Base-by-base conservation (phyloP, 192 early-diverging fungal genomes). In the Coemansia sp. region DNA sequence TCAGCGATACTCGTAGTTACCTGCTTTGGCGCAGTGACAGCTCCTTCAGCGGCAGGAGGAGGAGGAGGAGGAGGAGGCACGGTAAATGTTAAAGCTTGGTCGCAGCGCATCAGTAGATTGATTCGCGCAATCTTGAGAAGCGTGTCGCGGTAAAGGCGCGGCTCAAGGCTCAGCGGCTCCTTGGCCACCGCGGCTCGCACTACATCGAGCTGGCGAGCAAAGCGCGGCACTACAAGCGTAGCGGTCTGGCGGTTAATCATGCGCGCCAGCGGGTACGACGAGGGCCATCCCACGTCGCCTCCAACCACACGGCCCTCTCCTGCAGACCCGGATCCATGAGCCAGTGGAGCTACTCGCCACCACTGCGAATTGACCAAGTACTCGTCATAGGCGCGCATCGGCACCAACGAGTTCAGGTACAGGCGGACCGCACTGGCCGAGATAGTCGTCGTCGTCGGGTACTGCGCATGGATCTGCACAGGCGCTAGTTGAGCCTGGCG, bases 341-440 rank as follows among this genome's bases (percentile, higher is more conserved):
- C 7, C 21, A 19, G 48, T 0, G 58, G 15, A 6, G 44, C 23
- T 10, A 60, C 68, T 0, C 81, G 70, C 81, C 81, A 84, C 81
- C 81, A 84, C 68, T 84, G 81, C 48, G 81, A 68, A 58, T 85
- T 82, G 37, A 77, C 70, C 60, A 85, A 44, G 60, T 85, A 74
- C 62, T 82, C 80, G 62, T 85, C 84, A 57, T 80, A 82, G 2
- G 55, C 67, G 11, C 84, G 80, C 74, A 72, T 80, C 3, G 79
- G 80, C 27, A 85, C 69, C 23, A 85, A 66, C 34, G 84, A 76
- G 39, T 85, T 85, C 12, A 85, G 77, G 36, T 77, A 85, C 57
- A 85, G 46, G 0, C 84, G 84, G 59, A 85, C 76, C 2, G 80
- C 80, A 55, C 84, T 81, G 39, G 80, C 76, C 29, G 84, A 85